Evolutionary conservation across 164 flowering plant genomes (phyloP), one percentile per base, ranked within the genome.

Genomic region (Dillenia turbinata): DNA sequence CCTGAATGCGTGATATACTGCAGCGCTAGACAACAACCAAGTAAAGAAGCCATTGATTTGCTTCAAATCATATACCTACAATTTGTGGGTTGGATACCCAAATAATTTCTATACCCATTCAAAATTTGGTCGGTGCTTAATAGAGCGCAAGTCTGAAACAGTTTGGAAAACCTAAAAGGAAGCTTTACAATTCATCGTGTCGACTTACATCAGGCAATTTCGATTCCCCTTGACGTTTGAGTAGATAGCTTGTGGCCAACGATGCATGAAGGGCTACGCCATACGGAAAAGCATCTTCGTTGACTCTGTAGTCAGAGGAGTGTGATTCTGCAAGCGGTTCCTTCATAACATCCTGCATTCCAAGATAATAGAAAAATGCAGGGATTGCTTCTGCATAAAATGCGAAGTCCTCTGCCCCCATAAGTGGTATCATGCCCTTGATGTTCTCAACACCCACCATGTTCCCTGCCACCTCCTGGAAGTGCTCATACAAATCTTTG

Each of bases 391-490:
- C 72, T 0, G 95, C 69, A 72, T 83, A 94, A 74, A 94, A 94
- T n/a, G 97, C 80, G 79, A 94, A 94, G 73, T 94, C 98, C 76
- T 94, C 98, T 0, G 96, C 83, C 0, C 96, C 98, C 97, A 94
- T 90, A 73, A 85, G 68, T 9, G 87, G 88, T 10, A 69, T 73
- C 3, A 82, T 86, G 19, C 76, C 81, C 62, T 63, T 65, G 66
- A 80, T 86, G 44, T 82, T 81, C 13, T 63, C 48, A 2, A 77
- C 61, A 10, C 97, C 98, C 33, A 89, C 47, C 66, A 91, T 57
- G 44, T 84, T 88, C 2, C 52, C 48, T 2, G 85, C 85, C 40
- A 83, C 90, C 47, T 75, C 80, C 73, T 52, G 79, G 47, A 86
- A 87, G 54, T 94, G 95, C 56, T 81, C 78, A 54, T 86, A 80